These are phyloP conservation scores for Moesziomyces sp. DNA, from an alignment of 1,284 basidiomycete species.

Conservation along the genomic window DNA sequence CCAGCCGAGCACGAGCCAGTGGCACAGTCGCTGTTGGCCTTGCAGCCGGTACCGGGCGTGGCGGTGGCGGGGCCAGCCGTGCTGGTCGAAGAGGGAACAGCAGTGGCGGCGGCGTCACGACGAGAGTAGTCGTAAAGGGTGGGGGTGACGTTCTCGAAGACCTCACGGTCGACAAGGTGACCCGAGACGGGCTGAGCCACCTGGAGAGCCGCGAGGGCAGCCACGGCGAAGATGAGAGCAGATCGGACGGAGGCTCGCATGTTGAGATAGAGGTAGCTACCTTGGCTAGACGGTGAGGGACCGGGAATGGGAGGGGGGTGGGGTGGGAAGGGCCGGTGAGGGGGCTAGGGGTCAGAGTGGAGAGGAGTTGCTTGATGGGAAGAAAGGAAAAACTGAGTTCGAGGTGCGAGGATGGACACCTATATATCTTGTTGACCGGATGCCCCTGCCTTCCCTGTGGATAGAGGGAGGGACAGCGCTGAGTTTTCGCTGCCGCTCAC, in stretches of 20 bases:
- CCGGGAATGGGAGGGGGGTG: conserved; percentile 7
- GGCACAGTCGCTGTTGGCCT: conserved; percentile 22
- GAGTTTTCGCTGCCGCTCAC: no score
- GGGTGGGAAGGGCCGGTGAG: conserved; percentile 4
- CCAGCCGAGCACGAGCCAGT: conserved; percentile 23
- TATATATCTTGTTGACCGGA: conserved; percentile 11
- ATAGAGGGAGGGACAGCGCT: not conserved
- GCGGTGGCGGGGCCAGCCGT: conserved; percentile 5
- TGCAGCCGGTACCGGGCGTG: conserved; percentile 23
- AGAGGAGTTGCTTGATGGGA: conserved; percentile 27
- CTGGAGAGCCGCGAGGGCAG: conserved; percentile 40
- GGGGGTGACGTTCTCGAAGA: conserved; percentile 41
- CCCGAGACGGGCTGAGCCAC: conserved; percentile 41
- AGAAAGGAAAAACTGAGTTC: conserved; percentile 1
- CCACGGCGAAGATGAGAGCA: conserved; percentile 28
- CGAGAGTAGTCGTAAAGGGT: conserved; percentile 33
- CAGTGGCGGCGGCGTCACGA: conserved; percentile 18
- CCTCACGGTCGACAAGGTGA: conserved; percentile 40
- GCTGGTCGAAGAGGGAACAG: conserved; percentile 13
- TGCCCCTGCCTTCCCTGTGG: no score
- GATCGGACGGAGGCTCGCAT: conserved; percentile 44
- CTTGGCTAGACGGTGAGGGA: conserved; percentile 28
- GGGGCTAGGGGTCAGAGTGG: conserved; percentile 9
- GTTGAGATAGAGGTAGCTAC: conserved; percentile 37
- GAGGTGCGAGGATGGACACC: conserved; percentile 3